Evolutionary conservation across 2,329 filamentous ascomycete species (phyloP), one percentile per base, ranked within the genome.

Genomic region (Talaromyces sp.): DNA sequence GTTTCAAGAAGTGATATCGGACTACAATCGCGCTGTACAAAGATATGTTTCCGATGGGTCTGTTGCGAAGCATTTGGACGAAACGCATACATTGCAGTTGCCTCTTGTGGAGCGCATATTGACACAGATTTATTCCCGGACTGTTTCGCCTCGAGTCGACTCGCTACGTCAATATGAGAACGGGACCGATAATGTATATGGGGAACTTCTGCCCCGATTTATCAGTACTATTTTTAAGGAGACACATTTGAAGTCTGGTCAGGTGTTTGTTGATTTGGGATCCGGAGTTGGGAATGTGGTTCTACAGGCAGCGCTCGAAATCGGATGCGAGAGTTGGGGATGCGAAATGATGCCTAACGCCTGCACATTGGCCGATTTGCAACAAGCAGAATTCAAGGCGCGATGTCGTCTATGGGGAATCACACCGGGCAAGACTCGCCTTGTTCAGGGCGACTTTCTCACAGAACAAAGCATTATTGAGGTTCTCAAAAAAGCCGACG

Each of bases 231-330:
- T 98, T 67, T 88, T 99, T 70, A 86, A 89, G 70, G 86, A 92
- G 75, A 90, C 91, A 2, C 84, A 87, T 53, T 87, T 98, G 76
- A 93, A 87, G 67, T 94, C 91, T 0, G 86, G 89, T 59, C 91
- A 96, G 71, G 88, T 96, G 43, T 98, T 99, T 75, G 89, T 99
- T 67, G 95, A 99, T 74, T 85, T 99, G 15, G 95, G 95, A 58
- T 98, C 94, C 1, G 95, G 95, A 34, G 95, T 98, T 17, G 95
- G 94, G 58, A 99, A 98, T 74, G 94, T 98, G 2, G 93, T 95
- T 29, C 82, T 99, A 60, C 95, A 99, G 77, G 93, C 94, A 1
- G 95, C 95, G 0, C 85, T 99, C 22, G 92, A 99, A 77, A 88
- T 94, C 61, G 95, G 95, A 19, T 97, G 93, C 76, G 92, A 97